Percentiles rank a stretch among this genome's conserved stretches.
Conservation (phyloP, 164 flowering plant species). For the Saururus chinensis region DNA sequence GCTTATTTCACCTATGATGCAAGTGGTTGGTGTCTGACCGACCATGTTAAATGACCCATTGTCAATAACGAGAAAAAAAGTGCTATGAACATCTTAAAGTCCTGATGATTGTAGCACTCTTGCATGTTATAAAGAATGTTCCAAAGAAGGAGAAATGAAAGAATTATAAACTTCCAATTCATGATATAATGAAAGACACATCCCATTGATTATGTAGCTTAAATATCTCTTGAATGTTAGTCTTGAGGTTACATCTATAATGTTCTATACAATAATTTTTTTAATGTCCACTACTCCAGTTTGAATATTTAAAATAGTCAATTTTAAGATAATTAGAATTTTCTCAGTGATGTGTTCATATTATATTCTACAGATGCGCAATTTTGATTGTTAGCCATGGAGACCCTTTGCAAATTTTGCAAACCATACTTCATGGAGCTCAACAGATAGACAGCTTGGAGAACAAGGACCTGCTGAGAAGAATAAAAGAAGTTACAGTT, state of each 20-base stretch:
- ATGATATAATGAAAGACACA: neutral
- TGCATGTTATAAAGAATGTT: neutral
- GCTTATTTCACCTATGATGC: too few relatives aligned
- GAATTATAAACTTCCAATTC: neutral
- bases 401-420: conserved; percentile 87
- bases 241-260: neutral
- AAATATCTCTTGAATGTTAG: neutral
- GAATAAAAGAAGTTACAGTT: conserved; percentile 32
- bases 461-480: conserved; percentile 35
- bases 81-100: too few relatives aligned
- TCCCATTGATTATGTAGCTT: neutral
- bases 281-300: too few relatives aligned
- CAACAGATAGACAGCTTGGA: conserved; percentile 17
- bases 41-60: too few relatives aligned
- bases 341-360: neutral
- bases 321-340: too few relatives aligned
- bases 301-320: too few relatives aligned
- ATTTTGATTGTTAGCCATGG: conserved; percentile 88
- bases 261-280: too few relatives aligned
- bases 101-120: too few relatives aligned
- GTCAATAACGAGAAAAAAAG: too few relatives aligned
- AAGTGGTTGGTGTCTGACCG: too few relatives aligned
- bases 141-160: neutral
- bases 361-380: conserved; percentile 40
- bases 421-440: conserved; percentile 55